A percentile compares a stretch with the other conserved stretches of the same genome.
These are phyloP conservation scores for Candida smagusa DNA, from an alignment of 1,139 yeast species.

Conservation along the genomic window DNA sequence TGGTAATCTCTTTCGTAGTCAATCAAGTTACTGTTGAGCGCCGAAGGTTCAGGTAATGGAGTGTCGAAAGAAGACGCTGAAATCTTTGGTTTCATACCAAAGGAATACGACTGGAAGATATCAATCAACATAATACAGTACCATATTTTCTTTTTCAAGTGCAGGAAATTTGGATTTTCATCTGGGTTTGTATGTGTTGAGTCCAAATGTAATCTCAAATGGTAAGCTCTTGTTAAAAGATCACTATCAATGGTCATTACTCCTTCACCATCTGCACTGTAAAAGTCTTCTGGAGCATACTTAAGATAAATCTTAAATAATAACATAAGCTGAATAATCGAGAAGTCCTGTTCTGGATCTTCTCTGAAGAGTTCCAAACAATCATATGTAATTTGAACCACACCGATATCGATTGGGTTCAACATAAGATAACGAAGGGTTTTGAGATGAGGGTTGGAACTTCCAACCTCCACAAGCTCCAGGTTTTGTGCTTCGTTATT, in stretches of 20 bases:
- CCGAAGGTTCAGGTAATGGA: slow-evolving; percentile 1
- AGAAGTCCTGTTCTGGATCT: slow-evolving; percentile 3
- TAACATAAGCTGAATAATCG: slow-evolving; percentile 14
- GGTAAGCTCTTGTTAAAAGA: slow-evolving; percentile 13
- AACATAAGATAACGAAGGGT: slow-evolving; percentile 18
- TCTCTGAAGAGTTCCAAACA: slow-evolving; percentile 18
- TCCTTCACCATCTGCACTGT: slow-evolving; percentile 15
- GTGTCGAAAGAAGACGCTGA: background rate
- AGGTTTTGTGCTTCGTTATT: slow-evolving; percentile 13
- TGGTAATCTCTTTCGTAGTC: slow-evolving; percentile 9
- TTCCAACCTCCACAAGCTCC: slow-evolving; percentile 3
- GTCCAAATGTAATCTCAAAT: slow-evolving; percentile 14
- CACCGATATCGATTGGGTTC: slow-evolving; percentile 30
- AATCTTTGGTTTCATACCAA: slow-evolving; percentile 11
- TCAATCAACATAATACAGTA: slow-evolving; percentile 12
- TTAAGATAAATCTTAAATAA: slow-evolving; percentile 12
- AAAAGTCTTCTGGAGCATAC: slow-evolving; percentile 17
- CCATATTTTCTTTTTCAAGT: slow-evolving; percentile 17
- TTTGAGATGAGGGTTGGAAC: slow-evolving; percentile 12
- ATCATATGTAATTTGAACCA: slow-evolving; percentile 24
- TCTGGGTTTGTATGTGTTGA: slow-evolving; percentile 10
- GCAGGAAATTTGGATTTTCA: slow-evolving; percentile 11
- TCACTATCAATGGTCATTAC: slow-evolving; percentile 10
- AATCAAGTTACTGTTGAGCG: slow-evolving; percentile 8
- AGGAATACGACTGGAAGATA: slow-evolving; percentile 11